Base-by-base conservation (phyloP, 1,284 basidiomycete species). In the Lentinula novae-zelandiae region DNA sequence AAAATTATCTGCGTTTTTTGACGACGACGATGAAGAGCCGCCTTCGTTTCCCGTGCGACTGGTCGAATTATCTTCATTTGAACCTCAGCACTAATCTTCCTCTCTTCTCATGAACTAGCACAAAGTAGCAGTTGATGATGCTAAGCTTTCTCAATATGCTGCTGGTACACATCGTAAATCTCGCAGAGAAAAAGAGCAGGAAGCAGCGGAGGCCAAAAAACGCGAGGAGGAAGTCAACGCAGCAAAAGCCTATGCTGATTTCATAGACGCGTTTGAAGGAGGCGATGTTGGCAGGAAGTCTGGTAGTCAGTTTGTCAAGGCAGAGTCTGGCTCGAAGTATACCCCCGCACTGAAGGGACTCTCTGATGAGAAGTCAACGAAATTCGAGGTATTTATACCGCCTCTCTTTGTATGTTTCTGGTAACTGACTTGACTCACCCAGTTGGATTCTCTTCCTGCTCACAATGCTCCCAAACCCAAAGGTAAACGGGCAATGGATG, bases 401-500 rank as follows among this genome's bases (percentile, higher is more conserved):
- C 13, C 31, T 38, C n/a, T 53, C 48, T 53, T 17, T 31, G 52
- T 10, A 39, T 50, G 38, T 15, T 39, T 17, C 27, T 15, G 58
- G 65, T 50, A 66, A 58, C 48, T 8, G 62, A 38, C 44, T 10
- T 42, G 44, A 33, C 9, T 20, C 58, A 61, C 20, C 42, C 62
- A 86, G 80, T 79, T 79, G 0, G 76, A 83, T 1, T 87, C 89
- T 31, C 84, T 87, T 2, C 70, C 80, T 2, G 67, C 70, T 9
- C 69, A 68, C 34, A 64, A 64, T 54, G 76, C 70, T 22, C 80
- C 86, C 0, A 90, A 84, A 68, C 86, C 90, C 0, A 95, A 92
- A 71, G 95, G 95, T 6, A 95, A 93, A 72, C 85, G 95, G 52
- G 93, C 91, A 0, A 97, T 97, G 93, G 95, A 96, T 72, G 76